Evolutionary conservation across 2,329 filamentous ascomycete genomes (phyloP), one percentile per base, ranked within the genome.

Genomic region (Colletotrichum scovillei): DNA sequence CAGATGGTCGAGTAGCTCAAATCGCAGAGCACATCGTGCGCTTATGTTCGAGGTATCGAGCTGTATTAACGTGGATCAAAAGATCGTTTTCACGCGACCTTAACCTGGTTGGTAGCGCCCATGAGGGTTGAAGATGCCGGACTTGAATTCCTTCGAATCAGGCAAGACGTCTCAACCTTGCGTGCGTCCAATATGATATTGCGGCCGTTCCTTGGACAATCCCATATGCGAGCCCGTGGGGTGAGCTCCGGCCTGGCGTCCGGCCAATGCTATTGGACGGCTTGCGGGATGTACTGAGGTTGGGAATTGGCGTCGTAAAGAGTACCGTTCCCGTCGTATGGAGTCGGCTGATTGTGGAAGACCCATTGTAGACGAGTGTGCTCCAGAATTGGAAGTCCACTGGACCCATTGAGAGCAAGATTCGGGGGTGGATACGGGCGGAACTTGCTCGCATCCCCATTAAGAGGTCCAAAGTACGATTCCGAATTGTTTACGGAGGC

Each of bases 311-410:
- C 86, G 76, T 88, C 86, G 60, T 80, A 84, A 1, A 86, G 79
- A 11, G 77, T 80, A 1, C 86, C 85, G 53, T 80, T 85, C 0
- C 85, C 86, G 76, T 87, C 84, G 72, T 88, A 88, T 0, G 86
- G 86, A 0, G 83, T 86, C 28, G 80, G 71, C 4, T 78, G 76
- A 1, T 75, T 75, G 5, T 75, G 67, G 4, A 72, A 69, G 28
- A 76, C 65, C 84, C 84, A 86, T 8, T 76, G 70, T 4, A 78
- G 59, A 26, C 78, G 77, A 12, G 86, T 79, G 0, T 42, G 69
- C 1, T 81, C 78, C 57, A 84, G 78, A 2, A 87, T 78, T 0
- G 81, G 81, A n/a, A 81, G 74, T 0, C 84, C 85, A 12, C 85
- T 84, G 1, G 86, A 84, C 6, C 86, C 86, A 5, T 79, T 78